These are phyloP conservation scores for Heritiera fomes DNA, from an alignment of 345 rosid genomes.

Conservation along the genomic window DNA sequence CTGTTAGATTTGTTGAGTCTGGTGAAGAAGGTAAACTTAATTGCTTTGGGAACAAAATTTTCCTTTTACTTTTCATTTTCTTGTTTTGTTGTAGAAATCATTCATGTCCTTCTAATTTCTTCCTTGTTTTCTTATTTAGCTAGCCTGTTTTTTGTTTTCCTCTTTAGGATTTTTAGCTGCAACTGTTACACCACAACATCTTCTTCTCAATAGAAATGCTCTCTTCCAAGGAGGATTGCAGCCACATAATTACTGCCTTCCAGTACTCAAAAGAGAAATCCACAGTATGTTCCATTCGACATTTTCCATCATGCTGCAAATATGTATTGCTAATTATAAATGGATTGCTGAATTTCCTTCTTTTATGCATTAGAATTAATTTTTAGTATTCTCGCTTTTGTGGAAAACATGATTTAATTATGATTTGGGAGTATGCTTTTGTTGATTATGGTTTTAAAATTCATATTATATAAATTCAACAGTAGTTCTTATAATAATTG, in stretches of 20 bases:
- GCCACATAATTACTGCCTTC: conserved; percentile 94
- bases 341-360: not conserved
- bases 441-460: not conserved
- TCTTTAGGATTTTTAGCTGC: conserved; percentile 71
- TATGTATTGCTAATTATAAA: not conserved
- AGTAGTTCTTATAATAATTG: not conserved
- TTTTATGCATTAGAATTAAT: not conserved
- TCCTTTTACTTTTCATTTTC: not conserved
- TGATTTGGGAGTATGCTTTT: not conserved
- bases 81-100: not conserved
- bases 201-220: conserved; percentile 86
- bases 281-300: conserved; percentile 56
- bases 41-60: not conserved
- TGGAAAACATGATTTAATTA: not conserved
- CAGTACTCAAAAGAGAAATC: conserved; percentile 87
- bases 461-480: not conserved
- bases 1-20: conserved; percentile 79
- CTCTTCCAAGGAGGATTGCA: conserved; percentile 93
- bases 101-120: not conserved
- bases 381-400: not conserved
- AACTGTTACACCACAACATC: conserved; percentile 96
- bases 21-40: conserved; percentile 64
- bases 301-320: not conserved
- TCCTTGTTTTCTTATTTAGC: not conserved
- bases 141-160: conserved; percentile 14